Conservation (phyloP, 805 yeast species). For the Phaffomyces opuntiae region DNA sequence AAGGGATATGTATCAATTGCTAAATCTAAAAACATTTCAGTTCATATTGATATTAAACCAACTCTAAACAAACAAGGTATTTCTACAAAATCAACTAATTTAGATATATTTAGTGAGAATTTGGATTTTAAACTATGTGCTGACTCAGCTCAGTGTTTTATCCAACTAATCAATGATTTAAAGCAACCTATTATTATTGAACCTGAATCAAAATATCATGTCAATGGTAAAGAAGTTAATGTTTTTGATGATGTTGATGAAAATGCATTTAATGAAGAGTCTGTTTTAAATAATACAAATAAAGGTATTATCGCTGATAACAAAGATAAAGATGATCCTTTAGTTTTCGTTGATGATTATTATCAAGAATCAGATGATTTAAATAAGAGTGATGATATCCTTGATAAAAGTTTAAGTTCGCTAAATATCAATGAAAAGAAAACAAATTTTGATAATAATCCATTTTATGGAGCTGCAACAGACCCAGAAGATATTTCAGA, state of each 20-base stretch:
- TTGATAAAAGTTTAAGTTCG: constrained; percentile 26
- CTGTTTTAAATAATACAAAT: background rate
- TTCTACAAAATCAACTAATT: constrained; percentile 24
- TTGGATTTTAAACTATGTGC: constrained; percentile 61
- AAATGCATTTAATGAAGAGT: constrained; percentile 18
- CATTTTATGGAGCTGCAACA: constrained; percentile 7
- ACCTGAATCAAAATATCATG: constrained; percentile 52
- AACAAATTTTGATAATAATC: constrained; percentile 8
- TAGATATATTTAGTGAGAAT: constrained; percentile 43
- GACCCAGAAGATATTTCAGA: background rate
- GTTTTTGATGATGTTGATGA: constrained; percentile 35
- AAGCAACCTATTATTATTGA: constrained; percentile 58
- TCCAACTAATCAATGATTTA: constrained; percentile 63
- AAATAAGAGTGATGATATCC: constrained; percentile 9
- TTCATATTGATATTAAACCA: constrained; percentile 10
- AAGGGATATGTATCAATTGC: constrained; percentile 53
- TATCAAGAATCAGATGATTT: constrained; percentile 4
- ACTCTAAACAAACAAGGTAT: constrained; percentile 25
- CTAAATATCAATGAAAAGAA: constrained; percentile 16
- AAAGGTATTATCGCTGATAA: background rate
- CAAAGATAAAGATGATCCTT: constrained; percentile 4
- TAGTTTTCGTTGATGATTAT: constrained; percentile 22
- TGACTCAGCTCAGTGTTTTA: constrained; percentile 70
- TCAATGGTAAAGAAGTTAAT: constrained; percentile 27
- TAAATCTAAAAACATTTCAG: constrained; percentile 27